phyloP scores from a whole-genome alignment of 148 eudicot species.

The Spergularia marina region DNA sequence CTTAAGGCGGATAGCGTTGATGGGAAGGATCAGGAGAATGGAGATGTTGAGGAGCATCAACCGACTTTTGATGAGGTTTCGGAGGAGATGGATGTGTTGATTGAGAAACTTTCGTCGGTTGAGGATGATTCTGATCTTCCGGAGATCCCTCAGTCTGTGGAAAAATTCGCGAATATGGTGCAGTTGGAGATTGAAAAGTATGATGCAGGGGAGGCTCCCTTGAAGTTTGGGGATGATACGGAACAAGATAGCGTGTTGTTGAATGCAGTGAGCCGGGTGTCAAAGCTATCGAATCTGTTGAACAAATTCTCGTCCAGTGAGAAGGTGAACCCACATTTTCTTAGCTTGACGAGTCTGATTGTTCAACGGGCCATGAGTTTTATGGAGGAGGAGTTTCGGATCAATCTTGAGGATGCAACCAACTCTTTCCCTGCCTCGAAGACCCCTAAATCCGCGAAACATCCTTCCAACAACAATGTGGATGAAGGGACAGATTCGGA shows the following conservation, averaged over 20 bases:
- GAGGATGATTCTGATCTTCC: conserved; percentile 21
- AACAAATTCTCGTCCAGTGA: conserved; percentile 11
- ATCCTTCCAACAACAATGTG: background rate
- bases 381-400: conserved; percentile 46
- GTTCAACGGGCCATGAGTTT: conserved; percentile 36
- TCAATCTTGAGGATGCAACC: conserved; percentile 29
- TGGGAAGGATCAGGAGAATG: conserved; percentile 7
- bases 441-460: conserved; percentile 22
- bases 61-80: conserved; percentile 26
- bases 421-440: conserved; percentile 9
- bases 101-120: conserved; percentile 8
- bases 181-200: conserved; percentile 29
- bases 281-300: conserved; percentile 21
- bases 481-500: background rate
- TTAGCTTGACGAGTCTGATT: conserved; percentile 13
- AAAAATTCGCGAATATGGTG: conserved; percentile 29
- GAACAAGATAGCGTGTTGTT: conserved; percentile 23
- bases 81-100: conserved; percentile 29
- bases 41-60: background rate
- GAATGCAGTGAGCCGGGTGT: conserved; percentile 6
- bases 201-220: conserved; percentile 24
- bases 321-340: background rate
- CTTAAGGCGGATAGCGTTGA: background rate
- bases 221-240: conserved; percentile 26
- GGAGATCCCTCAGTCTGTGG: conserved; percentile 21